Conservation (phyloP, 2,329 filamentous ascomycete species). For the Pseudogymnoascus sp. region DNA sequence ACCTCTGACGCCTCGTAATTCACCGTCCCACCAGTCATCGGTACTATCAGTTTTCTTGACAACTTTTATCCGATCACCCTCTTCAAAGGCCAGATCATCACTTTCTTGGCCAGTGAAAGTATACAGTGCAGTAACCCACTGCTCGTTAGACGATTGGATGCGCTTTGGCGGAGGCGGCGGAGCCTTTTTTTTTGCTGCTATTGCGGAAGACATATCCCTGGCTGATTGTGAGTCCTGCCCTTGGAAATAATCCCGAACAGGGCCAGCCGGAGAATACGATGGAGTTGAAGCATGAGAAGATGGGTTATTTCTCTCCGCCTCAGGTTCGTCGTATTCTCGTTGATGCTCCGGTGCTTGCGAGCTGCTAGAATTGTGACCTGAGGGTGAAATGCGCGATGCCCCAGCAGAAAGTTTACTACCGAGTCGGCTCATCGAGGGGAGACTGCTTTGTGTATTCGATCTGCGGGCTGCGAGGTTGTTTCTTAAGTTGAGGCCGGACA, state of each 20-base stretch:
- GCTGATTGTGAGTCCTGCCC: not conserved
- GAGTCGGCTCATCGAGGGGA: constrained; percentile 32
- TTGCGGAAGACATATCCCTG: not conserved
- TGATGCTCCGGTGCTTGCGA: not conserved
- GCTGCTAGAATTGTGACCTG: not conserved
- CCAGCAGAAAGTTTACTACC: constrained; percentile 27
- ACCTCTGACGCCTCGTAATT: constrained; percentile 60
- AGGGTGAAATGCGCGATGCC: constrained; percentile 16
- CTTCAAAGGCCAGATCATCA: constrained; percentile 66
- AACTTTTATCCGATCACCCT: constrained; percentile 72
- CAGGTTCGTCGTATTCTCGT: not conserved
- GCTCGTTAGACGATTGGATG: constrained; percentile 37
- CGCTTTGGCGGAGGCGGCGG: constrained; percentile 66
- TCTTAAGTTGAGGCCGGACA: constrained; percentile 26
- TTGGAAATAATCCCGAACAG: constrained; percentile 25
- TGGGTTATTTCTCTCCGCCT: not conserved
- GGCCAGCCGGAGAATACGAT: constrained; percentile 23
- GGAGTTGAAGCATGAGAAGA: not conserved
- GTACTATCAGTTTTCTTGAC: constrained; percentile 71
- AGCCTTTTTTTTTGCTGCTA: constrained; percentile 61
- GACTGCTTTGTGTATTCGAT: constrained; percentile 27
- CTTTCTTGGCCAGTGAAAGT: constrained; percentile 62
- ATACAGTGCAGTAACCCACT: constrained; percentile 66
- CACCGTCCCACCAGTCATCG: constrained; percentile 86
- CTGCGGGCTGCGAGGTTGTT: constrained; percentile 36